phyloP scores from a whole-genome alignment of 1,284 basidiomycete genomes.

The Cryptococcus sp. region DNA sequence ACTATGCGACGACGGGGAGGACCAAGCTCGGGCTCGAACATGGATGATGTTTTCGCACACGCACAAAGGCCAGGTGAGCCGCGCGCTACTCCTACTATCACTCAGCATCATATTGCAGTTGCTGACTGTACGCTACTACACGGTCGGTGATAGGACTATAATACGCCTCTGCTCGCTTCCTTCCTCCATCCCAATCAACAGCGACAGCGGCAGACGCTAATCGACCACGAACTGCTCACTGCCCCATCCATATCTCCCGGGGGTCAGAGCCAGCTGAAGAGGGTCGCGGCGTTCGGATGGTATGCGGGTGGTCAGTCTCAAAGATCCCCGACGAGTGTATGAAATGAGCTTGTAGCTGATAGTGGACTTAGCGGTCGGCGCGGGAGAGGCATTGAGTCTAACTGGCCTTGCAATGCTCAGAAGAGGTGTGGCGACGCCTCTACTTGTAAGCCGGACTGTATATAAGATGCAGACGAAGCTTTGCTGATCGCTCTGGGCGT shows the following conservation, averaged over 20 bases:
- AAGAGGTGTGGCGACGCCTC: conserved; percentile 75
- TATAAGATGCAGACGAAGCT: not conserved
- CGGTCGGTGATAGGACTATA: conserved; percentile 62
- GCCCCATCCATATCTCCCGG: conserved; percentile 27
- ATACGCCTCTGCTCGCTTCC: conserved; percentile 71
- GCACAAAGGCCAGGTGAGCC: conserved; percentile 61
- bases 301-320: conserved; percentile 71
- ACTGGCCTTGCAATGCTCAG: conserved; percentile 76
- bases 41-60: conserved; percentile 86
- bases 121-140: not conserved
- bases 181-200: conserved; percentile 57
- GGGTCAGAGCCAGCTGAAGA: conserved; percentile 60
- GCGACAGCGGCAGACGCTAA: conserved; percentile 58
- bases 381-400: conserved; percentile 74
- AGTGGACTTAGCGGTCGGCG: conserved; percentile 66
- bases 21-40: conserved; percentile 34
- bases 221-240: conserved; percentile 83
- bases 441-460: conserved; percentile 63
- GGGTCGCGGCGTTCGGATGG: conserved; percentile 85
- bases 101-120: not conserved
- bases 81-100: too few relatives aligned
- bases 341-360: not conserved
- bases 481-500: not conserved
- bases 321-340: not conserved
- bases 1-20: conserved; percentile 12